Percentiles rank a stretch among this genome's conserved stretches.
Conservation (phyloP, 345 rosid species). For the Lepidium didymum region DNA sequence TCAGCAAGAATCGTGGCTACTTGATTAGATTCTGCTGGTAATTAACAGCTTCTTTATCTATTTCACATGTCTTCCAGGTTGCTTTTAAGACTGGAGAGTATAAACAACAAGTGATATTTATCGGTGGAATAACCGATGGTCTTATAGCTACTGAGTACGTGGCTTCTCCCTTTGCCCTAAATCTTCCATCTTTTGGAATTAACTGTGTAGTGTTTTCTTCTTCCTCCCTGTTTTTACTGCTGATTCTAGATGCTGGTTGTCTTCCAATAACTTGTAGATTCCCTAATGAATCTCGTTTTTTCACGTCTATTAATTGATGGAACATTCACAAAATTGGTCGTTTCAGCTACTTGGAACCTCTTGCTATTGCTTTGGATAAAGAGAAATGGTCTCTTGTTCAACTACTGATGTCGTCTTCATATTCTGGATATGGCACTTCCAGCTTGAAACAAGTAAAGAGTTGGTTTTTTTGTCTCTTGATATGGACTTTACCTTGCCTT, state of each 20-base stretch:
- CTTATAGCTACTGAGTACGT: conserved; percentile 88
- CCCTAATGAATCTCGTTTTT: not conserved
- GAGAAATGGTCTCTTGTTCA: conserved; percentile 98
- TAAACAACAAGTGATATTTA: conserved; percentile 79
- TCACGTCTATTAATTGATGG: not conserved
- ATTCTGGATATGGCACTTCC: conserved; percentile 85
- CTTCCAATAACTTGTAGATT: not conserved
- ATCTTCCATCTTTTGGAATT: not conserved
- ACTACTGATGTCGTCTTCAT: conserved; percentile 78
- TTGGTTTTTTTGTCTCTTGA: not conserved
- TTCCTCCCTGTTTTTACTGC: not conserved
- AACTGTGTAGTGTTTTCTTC: not conserved
- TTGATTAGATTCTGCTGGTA: not conserved
- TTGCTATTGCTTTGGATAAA: conserved; percentile 80
- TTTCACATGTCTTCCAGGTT: conserved; percentile 42
- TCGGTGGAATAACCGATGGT: conserved; percentile 90
- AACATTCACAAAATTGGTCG: not conserved
- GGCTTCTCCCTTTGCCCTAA: not conserved
- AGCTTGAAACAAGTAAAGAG: conserved; percentile 75
- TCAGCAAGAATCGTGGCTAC: not conserved
- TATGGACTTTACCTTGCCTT: not conserved
- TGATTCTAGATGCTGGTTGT: not conserved
- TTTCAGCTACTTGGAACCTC: conserved; percentile 88
- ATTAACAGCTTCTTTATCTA: conserved; percentile 8
- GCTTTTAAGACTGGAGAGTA: conserved; percentile 93